Conservation (phyloP, 768 basidiomycete genomes). For the Pleurotus salmoneostramineus region DNA sequence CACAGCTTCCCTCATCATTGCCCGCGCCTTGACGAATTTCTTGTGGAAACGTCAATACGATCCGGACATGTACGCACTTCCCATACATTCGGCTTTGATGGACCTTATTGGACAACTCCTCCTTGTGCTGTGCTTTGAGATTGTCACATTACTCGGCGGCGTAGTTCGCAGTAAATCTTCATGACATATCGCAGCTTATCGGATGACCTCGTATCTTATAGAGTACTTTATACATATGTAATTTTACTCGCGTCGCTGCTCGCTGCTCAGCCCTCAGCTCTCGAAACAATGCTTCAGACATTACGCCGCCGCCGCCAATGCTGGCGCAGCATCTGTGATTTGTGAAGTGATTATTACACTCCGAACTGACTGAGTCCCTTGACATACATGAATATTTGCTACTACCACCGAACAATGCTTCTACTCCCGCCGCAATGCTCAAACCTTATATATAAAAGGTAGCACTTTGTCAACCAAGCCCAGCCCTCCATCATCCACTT, state of each 20-base stretch:
- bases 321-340: no score
- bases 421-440: no score
- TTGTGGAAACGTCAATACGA: conserved; percentile 79
- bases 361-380: no score
- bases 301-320: no score
- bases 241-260: background rate
- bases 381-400: no score
- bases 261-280: no score
- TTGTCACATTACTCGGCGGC: conserved; percentile 47
- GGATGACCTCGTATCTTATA: background rate
- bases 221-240: background rate
- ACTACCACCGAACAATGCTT: no score
- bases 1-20: conserved; percentile 63
- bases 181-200: background rate
- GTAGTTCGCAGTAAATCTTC: conserved; percentile 17
- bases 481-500: background rate
- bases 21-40: conserved; percentile 62
- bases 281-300: no score
- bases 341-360: no score
- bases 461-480: background rate
- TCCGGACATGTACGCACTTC: conserved; percentile 92
- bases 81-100: conserved; percentile 85
- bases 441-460: no score
- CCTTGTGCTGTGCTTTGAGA: conserved; percentile 71
- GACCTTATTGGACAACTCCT: conserved; percentile 81